Percentiles rank a stretch among this genome's conserved stretches.
phyloP scores from a whole-genome alignment of 2,329 filamentous ascomycete species.

The Setomelanomma holmii region DNA sequence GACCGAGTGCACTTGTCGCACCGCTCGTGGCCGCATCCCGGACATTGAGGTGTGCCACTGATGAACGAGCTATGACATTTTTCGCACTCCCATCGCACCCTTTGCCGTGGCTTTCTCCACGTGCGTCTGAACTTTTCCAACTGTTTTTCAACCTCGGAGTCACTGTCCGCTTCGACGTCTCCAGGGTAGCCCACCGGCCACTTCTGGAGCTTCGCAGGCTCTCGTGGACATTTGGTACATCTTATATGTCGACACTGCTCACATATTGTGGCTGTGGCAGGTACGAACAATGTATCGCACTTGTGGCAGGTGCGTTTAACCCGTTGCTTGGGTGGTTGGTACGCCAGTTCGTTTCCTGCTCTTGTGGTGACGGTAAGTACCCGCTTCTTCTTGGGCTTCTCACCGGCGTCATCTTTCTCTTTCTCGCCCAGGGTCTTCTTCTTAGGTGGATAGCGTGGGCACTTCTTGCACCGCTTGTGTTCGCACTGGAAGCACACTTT shows the following conservation, averaged over 20 bases:
- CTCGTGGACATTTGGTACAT: conserved; percentile 81
- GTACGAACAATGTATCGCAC: conserved; percentile 69
- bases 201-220: conserved; percentile 75
- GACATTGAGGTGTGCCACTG: conserved; percentile 63
- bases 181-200: conserved; percentile 75
- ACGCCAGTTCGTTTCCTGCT: conserved; percentile 72
- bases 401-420: conserved; percentile 45
- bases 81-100: conserved; percentile 63
- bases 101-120: conserved; percentile 54
- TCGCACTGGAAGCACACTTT: conserved; percentile 79
- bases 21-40: conserved; percentile 66
- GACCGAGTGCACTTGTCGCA: conserved; percentile 66
- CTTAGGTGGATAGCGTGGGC: conserved; percentile 71
- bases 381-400: conserved; percentile 58
- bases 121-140: conserved; percentile 43
- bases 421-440: conserved; percentile 60
- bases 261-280: conserved; percentile 65
- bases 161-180: conserved; percentile 56
- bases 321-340: conserved; percentile 74
- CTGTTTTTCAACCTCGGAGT: conserved; percentile 38
- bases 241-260: conserved; percentile 72
- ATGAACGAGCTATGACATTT: conserved; percentile 68
- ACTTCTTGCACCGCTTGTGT: conserved; percentile 82
- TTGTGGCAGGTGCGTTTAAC: conserved; percentile 78
- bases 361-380: conserved; percentile 69